These are phyloP conservation scores for Huntiella bhutanensis DNA, from an alignment of 2,329 filamentous ascomycete species.

Conservation along the genomic window DNA sequence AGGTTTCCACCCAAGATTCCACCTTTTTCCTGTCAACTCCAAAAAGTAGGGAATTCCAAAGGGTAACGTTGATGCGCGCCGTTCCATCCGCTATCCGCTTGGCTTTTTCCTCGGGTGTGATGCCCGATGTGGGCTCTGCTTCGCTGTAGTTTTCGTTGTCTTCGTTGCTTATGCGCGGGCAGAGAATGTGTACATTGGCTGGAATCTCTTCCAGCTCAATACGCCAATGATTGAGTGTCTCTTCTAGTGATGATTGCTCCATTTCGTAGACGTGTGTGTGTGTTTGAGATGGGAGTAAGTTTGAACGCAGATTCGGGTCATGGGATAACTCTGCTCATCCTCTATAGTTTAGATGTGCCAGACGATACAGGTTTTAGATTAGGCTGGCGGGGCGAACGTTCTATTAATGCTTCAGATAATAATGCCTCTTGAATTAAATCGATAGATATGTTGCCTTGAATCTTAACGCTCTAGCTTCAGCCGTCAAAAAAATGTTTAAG, in stretches of 20 bases:
- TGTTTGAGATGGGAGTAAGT: not conserved
- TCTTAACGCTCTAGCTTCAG: too few relatives aligned
- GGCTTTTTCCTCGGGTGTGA: constrained; percentile 31
- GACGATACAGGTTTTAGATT: too few relatives aligned
- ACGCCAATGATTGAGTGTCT: constrained; percentile 25
- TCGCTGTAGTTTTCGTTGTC: constrained; percentile 41
- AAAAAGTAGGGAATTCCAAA: constrained; percentile 49
- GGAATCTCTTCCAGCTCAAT: constrained; percentile 26
- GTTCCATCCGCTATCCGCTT: constrained; percentile 35
- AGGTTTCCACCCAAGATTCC: constrained; percentile 39
- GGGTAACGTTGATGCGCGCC: constrained; percentile 39
- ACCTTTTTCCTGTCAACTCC: constrained; percentile 44
- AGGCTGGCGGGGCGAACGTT: too few relatives aligned
- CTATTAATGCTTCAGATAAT: too few relatives aligned
- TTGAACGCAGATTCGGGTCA: too few relatives aligned
- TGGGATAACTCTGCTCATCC: too few relatives aligned
- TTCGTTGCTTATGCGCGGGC: constrained; percentile 42
- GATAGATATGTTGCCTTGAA: too few relatives aligned
- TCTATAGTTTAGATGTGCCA: too few relatives aligned
- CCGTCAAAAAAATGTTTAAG: too few relatives aligned
- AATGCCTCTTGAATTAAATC: too few relatives aligned
- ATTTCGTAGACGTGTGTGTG: constrained; percentile 15
- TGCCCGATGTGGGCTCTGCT: constrained; percentile 27
- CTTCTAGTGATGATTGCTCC: constrained; percentile 19
- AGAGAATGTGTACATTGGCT: constrained; percentile 43